Evolutionary conservation across 2,329 filamentous ascomycete species (phyloP).

Genomic region (Penicillium janthinellum): DNA sequence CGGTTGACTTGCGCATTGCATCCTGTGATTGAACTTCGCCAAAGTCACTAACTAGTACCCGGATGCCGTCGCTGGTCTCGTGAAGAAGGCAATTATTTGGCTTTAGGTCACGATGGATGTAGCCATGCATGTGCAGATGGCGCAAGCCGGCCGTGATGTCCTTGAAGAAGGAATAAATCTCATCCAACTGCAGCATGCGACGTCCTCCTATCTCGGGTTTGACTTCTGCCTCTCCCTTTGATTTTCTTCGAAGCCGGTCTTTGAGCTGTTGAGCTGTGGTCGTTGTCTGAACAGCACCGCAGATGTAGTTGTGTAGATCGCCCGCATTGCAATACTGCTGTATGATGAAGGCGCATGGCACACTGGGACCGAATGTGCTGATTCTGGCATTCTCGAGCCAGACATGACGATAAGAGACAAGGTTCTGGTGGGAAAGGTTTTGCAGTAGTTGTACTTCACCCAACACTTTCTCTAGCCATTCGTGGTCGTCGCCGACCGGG

Average conservation of each 20-base stretch:
- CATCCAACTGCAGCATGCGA: constrained; percentile 72
- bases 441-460: constrained; percentile 92
- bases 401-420: constrained; percentile 95
- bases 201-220: constrained; percentile 56
- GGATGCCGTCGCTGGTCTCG: constrained; percentile 67
- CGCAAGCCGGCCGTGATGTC: constrained; percentile 91
- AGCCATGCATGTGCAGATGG: constrained; percentile 86
- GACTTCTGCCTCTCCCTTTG: constrained; percentile 72
- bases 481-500: constrained; percentile 90
- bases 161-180: constrained; percentile 95
- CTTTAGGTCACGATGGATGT: constrained; percentile 95
- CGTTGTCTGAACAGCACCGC: constrained; percentile 64
- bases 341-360: constrained; percentile 93
- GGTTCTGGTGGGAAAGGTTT: constrained; percentile 87
- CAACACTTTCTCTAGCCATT: constrained; percentile 92
- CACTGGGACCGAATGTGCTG: constrained; percentile 82
- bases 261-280: constrained; percentile 83
- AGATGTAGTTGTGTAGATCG: constrained; percentile 83
- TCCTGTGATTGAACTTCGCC: constrained; percentile 91
- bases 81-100: constrained; percentile 94
- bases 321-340: constrained; percentile 97
- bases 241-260: constrained; percentile 78
- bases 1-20: constrained; percentile 80
- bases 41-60: constrained; percentile 94
- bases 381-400: constrained; percentile 91